Evolutionary conservation across 352 stramenopile species (phyloP).

Genomic region (Phytophthora chlamydospora): DNA sequence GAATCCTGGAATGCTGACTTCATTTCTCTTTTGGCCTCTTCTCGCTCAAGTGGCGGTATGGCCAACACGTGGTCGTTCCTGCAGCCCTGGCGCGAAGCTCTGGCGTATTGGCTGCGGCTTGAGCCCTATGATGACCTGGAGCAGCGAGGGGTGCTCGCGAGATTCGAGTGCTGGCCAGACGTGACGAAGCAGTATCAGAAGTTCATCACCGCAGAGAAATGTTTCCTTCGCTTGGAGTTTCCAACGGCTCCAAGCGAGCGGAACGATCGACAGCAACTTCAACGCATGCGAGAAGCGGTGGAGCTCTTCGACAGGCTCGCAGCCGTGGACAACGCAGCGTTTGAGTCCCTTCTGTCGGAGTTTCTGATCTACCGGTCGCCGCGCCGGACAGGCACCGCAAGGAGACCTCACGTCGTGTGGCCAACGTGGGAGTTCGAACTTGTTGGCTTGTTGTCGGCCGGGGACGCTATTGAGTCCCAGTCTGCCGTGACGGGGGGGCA

Average conservation of each 20-base stretch:
- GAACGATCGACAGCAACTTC: neutral
- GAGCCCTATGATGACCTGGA: too few relatives aligned
- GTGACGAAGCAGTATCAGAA: neutral
- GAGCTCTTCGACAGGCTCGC: slow-evolving; percentile 1
- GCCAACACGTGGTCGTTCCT: too few relatives aligned
- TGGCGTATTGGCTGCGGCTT: too few relatives aligned
- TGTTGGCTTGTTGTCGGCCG: neutral
- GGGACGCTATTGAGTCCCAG: neutral
- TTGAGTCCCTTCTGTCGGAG: neutral
- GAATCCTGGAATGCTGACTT: too few relatives aligned
- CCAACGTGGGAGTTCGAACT: slow-evolving; percentile 1
- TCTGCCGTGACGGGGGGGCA: neutral
- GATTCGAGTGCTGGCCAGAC: slow-evolving; percentile 1
- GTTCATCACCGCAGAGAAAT: neutral
- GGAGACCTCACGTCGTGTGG: slow-evolving; percentile 1
- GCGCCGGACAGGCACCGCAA: neutral
- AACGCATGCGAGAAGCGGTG: neutral
- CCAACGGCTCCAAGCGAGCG: neutral
- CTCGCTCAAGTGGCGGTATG: too few relatives aligned
- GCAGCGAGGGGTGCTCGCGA: neutral
- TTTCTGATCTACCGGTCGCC: neutral
- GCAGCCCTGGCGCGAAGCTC: too few relatives aligned
- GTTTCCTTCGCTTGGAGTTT: neutral
- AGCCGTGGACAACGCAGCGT: slow-evolving; percentile 1
- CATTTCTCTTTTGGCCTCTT: too few relatives aligned